Conservation (phyloP, 768 basidiomycete species). For the Royoungia palumana region DNA sequence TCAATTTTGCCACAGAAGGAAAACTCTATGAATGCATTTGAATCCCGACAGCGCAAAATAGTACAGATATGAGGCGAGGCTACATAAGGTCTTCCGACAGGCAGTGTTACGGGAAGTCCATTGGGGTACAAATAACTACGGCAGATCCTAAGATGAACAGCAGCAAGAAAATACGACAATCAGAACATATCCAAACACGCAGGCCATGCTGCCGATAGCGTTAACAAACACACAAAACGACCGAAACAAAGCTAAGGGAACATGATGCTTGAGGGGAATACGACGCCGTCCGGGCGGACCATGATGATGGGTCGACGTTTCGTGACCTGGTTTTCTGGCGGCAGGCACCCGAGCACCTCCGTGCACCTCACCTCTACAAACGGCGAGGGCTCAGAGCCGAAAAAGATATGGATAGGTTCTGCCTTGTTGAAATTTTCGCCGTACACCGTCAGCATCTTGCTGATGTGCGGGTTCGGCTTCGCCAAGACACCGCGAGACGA, state of each 20-base stretch:
- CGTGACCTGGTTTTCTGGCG: slow-evolving; percentile 60
- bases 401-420: slow-evolving; percentile 80
- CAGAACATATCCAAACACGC: slow-evolving; percentile 18
- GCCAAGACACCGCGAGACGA: slow-evolving; percentile 64
- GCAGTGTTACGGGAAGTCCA: slow-evolving; percentile 23
- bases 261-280: slow-evolving; percentile 79
- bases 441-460: slow-evolving; percentile 81
- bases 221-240: slow-evolving; percentile 12
- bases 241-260: slow-evolving; percentile 56
- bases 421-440: slow-evolving; percentile 87
- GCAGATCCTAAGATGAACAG: slow-evolving; percentile 30
- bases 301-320: slow-evolving; percentile 81
- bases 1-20: neutral
- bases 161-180: slow-evolving; percentile 20
- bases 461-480: slow-evolving; percentile 74
- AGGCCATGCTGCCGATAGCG: slow-evolving; percentile 30
- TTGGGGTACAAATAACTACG: slow-evolving; percentile 33
- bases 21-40: slow-evolving; percentile 19
- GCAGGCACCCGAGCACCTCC: slow-evolving; percentile 79
- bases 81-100: slow-evolving; percentile 29
- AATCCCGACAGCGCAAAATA: slow-evolving; percentile 17
- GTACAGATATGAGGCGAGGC: slow-evolving; percentile 27
- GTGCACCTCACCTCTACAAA: slow-evolving; percentile 85
- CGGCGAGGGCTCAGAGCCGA: slow-evolving; percentile 83
- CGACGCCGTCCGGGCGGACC: slow-evolving; percentile 80